phyloP scores from a whole-genome alignment of 1,284 basidiomycete genomes.

The Cystobasidium sp. region DNA sequence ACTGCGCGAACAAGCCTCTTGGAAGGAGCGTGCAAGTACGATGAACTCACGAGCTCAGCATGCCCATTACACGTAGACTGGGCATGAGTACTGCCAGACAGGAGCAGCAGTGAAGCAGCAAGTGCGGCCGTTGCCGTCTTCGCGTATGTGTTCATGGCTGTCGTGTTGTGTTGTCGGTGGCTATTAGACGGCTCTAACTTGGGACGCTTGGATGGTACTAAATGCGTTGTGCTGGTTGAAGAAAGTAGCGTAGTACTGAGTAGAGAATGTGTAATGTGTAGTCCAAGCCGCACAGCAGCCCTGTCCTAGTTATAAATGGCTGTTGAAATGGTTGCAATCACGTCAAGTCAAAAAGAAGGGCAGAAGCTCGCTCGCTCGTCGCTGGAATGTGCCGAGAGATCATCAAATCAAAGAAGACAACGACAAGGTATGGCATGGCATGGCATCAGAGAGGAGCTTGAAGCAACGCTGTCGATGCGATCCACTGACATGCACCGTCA shows the following conservation, averaged over 20 bases:
- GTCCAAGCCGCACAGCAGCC: constrained; percentile 9
- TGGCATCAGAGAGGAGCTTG: too few species aligned
- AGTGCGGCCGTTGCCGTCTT: background rate
- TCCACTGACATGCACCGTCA: too few species aligned
- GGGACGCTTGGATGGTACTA: background rate
- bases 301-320: background rate
- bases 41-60: constrained; percentile 40
- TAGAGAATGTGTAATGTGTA: background rate
- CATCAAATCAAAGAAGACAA: too few species aligned
- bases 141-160: background rate
- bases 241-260: background rate
- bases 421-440: too few species aligned
- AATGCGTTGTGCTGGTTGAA: background rate
- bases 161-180: background rate
- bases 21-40: background rate
- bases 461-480: too few species aligned
- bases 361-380: too few species aligned
- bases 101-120: background rate
- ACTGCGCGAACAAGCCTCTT: constrained; percentile 1
- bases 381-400: too few species aligned
- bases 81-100: background rate
- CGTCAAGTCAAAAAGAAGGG: background rate
- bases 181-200: background rate
- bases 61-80: constrained; percentile 38
- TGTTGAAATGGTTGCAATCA: background rate